Percentiles rank a stretch among this genome's conserved stretches.
These are phyloP conservation scores for Stentor roeselii DNA, from an alignment of 73 alveolate genomes.

Conservation along the genomic window DNA sequence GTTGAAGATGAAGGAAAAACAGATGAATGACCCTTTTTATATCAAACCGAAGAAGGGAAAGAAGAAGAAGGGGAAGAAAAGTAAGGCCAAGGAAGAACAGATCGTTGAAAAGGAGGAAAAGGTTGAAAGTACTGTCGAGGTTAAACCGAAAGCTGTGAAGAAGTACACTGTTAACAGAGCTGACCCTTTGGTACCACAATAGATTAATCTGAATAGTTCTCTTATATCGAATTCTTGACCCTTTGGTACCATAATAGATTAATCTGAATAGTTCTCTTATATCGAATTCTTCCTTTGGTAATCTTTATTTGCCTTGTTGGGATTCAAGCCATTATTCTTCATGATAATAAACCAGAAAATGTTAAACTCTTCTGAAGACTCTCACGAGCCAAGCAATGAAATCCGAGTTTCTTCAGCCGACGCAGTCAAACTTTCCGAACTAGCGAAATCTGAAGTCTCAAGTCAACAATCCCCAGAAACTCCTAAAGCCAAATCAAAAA, in stretches of 20 bases:
- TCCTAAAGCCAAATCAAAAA: too few species aligned
- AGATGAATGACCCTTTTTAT: neutral
- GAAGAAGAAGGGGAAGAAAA: neutral
- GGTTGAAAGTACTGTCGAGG: neutral
- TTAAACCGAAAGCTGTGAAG: neutral
- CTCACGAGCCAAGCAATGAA: too few species aligned
- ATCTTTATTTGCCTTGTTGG: too few species aligned
- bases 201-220: neutral
- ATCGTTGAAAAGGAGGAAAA: neutral
- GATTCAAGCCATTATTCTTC: too few species aligned
- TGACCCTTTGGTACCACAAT: neutral
- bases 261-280: too few species aligned
- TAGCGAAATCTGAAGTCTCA: too few species aligned
- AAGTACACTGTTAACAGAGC: constrained; percentile 10
- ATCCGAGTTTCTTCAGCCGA: too few species aligned
- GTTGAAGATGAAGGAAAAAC: neutral
- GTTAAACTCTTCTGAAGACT: too few species aligned
- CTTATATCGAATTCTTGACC: too few species aligned
- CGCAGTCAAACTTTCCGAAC: too few species aligned
- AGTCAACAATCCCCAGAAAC: too few species aligned
- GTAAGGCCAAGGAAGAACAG: neutral
- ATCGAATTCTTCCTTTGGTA: neutral
- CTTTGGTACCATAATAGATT: neutral
- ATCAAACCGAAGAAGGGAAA: neutral
- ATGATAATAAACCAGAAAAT: too few species aligned